Evolutionary conservation across 2,329 filamentous ascomycete genomes (phyloP).

Genomic region (Chrysoporthe deuterocubensis): DNA sequence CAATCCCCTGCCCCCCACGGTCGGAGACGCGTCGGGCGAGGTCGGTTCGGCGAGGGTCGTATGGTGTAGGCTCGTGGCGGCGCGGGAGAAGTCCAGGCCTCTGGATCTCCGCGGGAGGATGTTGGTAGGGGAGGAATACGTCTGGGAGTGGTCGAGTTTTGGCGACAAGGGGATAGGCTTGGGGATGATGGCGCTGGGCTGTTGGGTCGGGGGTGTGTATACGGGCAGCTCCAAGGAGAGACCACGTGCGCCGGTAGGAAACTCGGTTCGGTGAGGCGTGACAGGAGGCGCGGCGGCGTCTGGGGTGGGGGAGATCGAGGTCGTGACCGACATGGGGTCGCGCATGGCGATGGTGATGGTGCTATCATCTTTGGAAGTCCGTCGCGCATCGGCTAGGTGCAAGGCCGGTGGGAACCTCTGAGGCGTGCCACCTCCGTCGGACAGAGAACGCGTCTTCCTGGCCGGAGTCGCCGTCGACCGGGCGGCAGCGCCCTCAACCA

Average conservation of each 20-base stretch:
- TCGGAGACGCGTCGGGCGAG: conserved; percentile 89
- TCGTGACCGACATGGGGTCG: conserved; percentile 34
- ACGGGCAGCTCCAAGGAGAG: conserved; percentile 72
- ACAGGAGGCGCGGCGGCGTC: conserved; percentile 51
- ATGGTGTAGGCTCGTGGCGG: conserved; percentile 92
- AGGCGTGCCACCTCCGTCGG: conserved; percentile 64
- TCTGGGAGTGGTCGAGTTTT: conserved; percentile 81
- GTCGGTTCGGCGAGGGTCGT: conserved; percentile 88
- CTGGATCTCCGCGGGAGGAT: conserved; percentile 87
- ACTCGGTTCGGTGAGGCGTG: conserved; percentile 73
- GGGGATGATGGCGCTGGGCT: conserved; percentile 42
- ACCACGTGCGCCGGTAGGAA: conserved; percentile 56
- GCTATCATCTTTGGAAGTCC: conserved; percentile 70
- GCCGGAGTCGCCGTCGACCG: conserved; percentile 42
- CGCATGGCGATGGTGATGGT: conserved; percentile 45
- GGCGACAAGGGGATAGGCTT: conserved; percentile 78
- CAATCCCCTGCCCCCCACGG: conserved; percentile 70
- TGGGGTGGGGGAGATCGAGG: conserved; percentile 36
- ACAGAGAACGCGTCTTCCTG: conserved; percentile 65
- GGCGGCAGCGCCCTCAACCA: not conserved
- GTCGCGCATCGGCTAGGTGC: conserved; percentile 55
- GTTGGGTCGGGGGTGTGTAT: conserved; percentile 39
- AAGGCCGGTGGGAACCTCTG: conserved; percentile 63
- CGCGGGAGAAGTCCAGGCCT: conserved; percentile 89
- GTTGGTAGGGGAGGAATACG: conserved; percentile 80